Conservation (phyloP, 805 yeast species). For the Candida patagonica region DNA sequence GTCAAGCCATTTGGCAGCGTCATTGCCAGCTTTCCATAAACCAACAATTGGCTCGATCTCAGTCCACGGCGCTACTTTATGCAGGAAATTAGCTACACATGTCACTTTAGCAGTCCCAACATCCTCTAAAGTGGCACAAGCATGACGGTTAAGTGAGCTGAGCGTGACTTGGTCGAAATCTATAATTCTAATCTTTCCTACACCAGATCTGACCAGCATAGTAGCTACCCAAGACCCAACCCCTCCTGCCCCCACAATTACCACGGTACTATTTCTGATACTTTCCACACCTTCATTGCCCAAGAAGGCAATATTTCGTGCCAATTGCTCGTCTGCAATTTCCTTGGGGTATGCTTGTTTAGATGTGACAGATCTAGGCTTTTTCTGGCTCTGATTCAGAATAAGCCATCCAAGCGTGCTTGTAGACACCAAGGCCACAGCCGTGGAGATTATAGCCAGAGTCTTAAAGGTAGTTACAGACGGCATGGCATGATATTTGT, state of each 20-base stretch:
- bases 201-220: conserved; percentile 87
- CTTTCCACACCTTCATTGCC: conserved; percentile 76
- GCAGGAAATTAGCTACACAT: conserved; percentile 60
- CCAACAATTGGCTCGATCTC: conserved; percentile 67
- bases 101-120: conserved; percentile 90
- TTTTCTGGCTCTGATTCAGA: not conserved
- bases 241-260: conserved; percentile 93
- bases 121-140: conserved; percentile 83
- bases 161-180: conserved; percentile 96
- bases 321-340: conserved; percentile 81
- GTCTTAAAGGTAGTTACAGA: too few relatives aligned
- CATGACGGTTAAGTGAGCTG: conserved; percentile 86
- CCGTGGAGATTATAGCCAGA: not conserved
- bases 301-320: conserved; percentile 86
- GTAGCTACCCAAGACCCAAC: conserved; percentile 83
- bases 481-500: too few relatives aligned
- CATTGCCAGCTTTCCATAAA: conserved; percentile 49
- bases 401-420: not conserved
- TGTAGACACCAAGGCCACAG: conserved; percentile 2
- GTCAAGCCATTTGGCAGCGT: conserved; percentile 17
- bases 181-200: conserved; percentile 64
- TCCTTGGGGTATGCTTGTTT: conserved; percentile 37
- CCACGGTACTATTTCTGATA: conserved; percentile 60
- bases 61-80: conserved; percentile 88
- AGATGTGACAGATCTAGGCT: not conserved